Percentiles rank a stretch among this genome's conserved stretches.
Conservation (phyloP, 176 grass and related monocot species). For the Tillandsia fasciculata region DNA sequence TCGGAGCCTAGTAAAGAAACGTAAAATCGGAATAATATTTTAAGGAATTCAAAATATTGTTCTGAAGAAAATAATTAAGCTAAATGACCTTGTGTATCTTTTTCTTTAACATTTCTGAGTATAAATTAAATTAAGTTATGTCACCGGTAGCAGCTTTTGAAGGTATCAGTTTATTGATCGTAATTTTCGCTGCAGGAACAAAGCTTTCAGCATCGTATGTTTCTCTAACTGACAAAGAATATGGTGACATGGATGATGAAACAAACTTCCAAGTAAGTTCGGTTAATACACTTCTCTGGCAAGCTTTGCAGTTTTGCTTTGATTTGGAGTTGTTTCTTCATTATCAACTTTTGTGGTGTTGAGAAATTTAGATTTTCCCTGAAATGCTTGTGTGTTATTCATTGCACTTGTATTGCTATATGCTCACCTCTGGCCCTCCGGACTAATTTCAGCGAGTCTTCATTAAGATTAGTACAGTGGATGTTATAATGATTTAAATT, state of each 20-base stretch:
- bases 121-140: not conserved
- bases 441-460: too few relatives aligned
- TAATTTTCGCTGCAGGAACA: slow-evolving; percentile 34
- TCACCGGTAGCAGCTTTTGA: not conserved
- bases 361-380: not conserved
- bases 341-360: not conserved
- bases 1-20: too few relatives aligned
- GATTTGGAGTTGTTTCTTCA: slow-evolving; percentile 1
- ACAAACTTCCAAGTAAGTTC: slow-evolving; percentile 24
- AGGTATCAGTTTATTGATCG: slow-evolving; percentile 5
- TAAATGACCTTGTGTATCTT: not conserved
- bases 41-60: slow-evolving; percentile 1
- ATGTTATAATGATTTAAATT: too few relatives aligned
- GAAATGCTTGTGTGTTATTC: not conserved
- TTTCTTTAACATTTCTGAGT: not conserved
- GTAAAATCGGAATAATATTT: not conserved
- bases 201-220: slow-evolving; percentile 25
- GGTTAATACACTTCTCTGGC: not conserved
- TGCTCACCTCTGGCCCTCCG: too few relatives aligned
- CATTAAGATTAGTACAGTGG: too few relatives aligned
- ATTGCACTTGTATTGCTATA: not conserved
- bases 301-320: not conserved
- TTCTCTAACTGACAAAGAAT: slow-evolving; percentile 33
- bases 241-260: slow-evolving; percentile 19
- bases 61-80: not conserved